A percentile compares a stretch with the other conserved stretches of the same genome.
These are phyloP conservation scores for Aspergillus sp. DNA, from an alignment of 2,329 filamentous ascomycete genomes.

Conservation along the genomic window DNA sequence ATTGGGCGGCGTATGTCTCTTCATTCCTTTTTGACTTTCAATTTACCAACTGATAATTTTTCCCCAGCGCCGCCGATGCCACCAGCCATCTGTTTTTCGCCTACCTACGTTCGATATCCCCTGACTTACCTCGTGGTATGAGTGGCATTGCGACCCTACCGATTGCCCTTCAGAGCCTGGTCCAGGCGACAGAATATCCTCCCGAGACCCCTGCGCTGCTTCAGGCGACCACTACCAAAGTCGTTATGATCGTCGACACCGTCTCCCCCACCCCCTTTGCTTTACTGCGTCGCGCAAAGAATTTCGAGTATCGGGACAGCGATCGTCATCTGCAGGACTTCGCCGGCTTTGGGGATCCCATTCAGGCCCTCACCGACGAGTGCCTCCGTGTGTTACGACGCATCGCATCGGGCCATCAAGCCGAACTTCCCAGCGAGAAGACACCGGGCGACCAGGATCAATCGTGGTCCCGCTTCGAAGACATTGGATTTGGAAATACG, in stretches of 20 bases:
- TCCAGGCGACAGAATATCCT: slow-evolving; percentile 90
- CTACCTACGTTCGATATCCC: slow-evolving; percentile 81
- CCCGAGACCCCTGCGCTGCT: slow-evolving; percentile 69
- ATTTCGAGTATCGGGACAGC: slow-evolving; percentile 90
- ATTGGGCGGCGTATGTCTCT: slow-evolving; percentile 64
- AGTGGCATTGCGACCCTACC: slow-evolving; percentile 79
- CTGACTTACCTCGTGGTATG: slow-evolving; percentile 60
- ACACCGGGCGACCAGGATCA: slow-evolving; percentile 71
- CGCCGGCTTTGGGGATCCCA: slow-evolving; percentile 79
- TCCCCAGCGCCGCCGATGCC: slow-evolving; percentile 73
- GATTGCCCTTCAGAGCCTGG: slow-evolving; percentile 79
- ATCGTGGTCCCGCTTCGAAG: slow-evolving; percentile 94
- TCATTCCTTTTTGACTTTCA: slow-evolving; percentile 6
- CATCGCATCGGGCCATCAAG: slow-evolving; percentile 83
- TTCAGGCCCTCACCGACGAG: slow-evolving; percentile 83
- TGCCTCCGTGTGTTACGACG: slow-evolving; percentile 82
- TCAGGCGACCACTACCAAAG: slow-evolving; percentile 72
- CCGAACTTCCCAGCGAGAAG: slow-evolving; percentile 62
- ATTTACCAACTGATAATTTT: slow-evolving; percentile 14
- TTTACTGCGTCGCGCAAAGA: slow-evolving; percentile 77
- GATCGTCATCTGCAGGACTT: slow-evolving; percentile 78
- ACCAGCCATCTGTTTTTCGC: slow-evolving; percentile 97
- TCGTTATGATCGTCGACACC: slow-evolving; percentile 92
- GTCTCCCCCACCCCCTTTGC: slow-evolving; percentile 94
- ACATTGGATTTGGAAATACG: slow-evolving; percentile 76